Evolutionary conservation across 176 grass and related monocot genomes (phyloP).

Genomic region (Ananas comosus): DNA sequence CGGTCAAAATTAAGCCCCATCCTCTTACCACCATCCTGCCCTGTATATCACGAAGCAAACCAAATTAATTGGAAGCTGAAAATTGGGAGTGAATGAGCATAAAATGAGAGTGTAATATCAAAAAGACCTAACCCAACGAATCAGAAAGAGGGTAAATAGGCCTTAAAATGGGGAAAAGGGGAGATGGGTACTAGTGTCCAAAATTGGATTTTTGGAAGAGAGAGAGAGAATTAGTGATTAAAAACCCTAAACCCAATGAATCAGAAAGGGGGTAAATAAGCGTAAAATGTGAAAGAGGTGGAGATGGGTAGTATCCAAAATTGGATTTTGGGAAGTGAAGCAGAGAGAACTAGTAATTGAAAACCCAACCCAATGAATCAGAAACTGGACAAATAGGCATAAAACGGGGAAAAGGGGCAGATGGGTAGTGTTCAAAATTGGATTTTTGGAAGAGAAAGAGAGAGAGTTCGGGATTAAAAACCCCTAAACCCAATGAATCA

Average conservation of each 20-base stretch:
- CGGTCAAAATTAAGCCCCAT: slow-evolving; percentile 85
- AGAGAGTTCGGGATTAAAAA: neutral
- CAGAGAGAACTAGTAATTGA: neutral
- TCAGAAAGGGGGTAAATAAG: neutral
- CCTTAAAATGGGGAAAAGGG: neutral
- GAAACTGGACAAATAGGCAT: neutral
- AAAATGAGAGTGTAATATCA: neutral
- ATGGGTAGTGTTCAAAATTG: slow-evolving; percentile 1
- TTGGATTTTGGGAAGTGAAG: neutral
- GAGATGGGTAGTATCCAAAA: neutral
- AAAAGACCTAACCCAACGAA: neutral
- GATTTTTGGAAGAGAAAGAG: neutral
- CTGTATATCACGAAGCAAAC: slow-evolving; percentile 18
- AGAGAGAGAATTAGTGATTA: no score
- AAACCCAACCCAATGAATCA: neutral
- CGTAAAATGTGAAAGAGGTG: neutral
- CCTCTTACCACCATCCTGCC: slow-evolving; percentile 74
- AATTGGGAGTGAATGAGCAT: neutral
- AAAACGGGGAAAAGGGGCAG: neutral
- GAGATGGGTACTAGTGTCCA: neutral
- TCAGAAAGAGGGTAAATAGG: no score
- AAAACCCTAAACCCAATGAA: neutral
- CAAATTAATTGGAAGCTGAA: neutral
- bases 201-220: neutral
- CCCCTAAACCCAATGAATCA: neutral